Percentiles rank a stretch among this genome's conserved stretches.
Conservation (phyloP, 768 basidiomycete genomes). For the Termitomyces sp. region DNA sequence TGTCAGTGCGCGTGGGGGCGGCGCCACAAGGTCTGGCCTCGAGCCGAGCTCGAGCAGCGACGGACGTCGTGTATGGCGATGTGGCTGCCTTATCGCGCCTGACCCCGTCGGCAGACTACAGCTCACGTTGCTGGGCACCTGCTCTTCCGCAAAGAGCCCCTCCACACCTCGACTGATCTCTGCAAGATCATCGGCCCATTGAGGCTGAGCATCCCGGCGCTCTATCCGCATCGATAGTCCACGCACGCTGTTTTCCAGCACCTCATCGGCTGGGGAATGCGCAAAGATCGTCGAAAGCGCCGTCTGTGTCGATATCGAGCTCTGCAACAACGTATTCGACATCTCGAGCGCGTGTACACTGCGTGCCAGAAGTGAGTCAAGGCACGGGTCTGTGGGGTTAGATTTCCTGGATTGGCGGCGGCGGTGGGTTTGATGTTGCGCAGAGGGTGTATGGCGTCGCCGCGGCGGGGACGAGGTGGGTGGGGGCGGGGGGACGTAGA, state of each 20-base stretch:
- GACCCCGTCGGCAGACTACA: slow-evolving; percentile 37
- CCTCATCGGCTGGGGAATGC: slow-evolving; percentile 39
- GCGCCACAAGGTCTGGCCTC: slow-evolving; percentile 53
- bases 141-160: slow-evolving; percentile 37
- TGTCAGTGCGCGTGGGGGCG: slow-evolving; percentile 70
- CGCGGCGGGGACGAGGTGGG: slow-evolving; percentile 30
- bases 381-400: slow-evolving; percentile 41
- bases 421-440: slow-evolving; percentile 14
- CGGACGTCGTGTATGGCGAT: slow-evolving; percentile 26
- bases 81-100: slow-evolving; percentile 1
- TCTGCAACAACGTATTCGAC: slow-evolving; percentile 74
- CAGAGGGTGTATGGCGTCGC: slow-evolving; percentile 9
- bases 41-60: slow-evolving; percentile 42
- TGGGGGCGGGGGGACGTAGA: slow-evolving; percentile 20
- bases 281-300: slow-evolving; percentile 42
- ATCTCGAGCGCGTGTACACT: slow-evolving; percentile 84
- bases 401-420: slow-evolving; percentile 12
- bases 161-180: slow-evolving; percentile 62
- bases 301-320: slow-evolving; percentile 67
- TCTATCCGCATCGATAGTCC: slow-evolving; percentile 48
- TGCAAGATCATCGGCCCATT: slow-evolving; percentile 66
- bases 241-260: slow-evolving; percentile 42
- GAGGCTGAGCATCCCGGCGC: slow-evolving; percentile 36
- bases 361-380: slow-evolving; percentile 75
- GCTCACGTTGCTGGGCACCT: slow-evolving; percentile 26